These are phyloP conservation scores for Cyclotella atomus DNA, from an alignment of 108 stramenopile species.

Conservation along the genomic window DNA sequence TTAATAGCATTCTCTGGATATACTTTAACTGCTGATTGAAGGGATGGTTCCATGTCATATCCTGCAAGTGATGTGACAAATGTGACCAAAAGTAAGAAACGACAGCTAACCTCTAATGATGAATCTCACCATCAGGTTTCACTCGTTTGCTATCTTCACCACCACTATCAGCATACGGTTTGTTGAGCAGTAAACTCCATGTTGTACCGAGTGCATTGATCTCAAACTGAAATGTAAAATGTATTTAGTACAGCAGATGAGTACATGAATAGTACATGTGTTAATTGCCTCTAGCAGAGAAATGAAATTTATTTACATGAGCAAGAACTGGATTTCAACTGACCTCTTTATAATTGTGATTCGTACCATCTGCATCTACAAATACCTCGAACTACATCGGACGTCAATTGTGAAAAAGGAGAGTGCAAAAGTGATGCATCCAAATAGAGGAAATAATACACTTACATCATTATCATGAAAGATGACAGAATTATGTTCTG, in stretches of 20 bases:
- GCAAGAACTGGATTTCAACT: background rate
- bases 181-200: constrained; percentile 88
- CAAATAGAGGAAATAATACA: background rate
- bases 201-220: constrained; percentile 84
- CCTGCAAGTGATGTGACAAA: constrained; percentile 58
- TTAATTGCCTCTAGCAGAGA: background rate
- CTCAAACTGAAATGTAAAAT: constrained; percentile 77
- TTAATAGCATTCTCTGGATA: constrained; percentile 37
- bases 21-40: constrained; percentile 36
- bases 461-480: constrained; percentile 70
- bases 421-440: background rate
- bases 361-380: constrained; percentile 70
- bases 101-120: background rate
- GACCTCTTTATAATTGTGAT: constrained; percentile 85
- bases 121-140: constrained; percentile 59
- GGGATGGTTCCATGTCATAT: constrained; percentile 68
- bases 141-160: constrained; percentile 75
- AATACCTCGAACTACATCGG: constrained; percentile 84
- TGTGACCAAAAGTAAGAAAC: background rate
- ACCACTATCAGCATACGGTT: constrained; percentile 86
- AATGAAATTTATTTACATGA: background rate
- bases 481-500: constrained; percentile 80
- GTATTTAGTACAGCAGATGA: background rate
- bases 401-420: background rate
- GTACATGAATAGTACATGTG: background rate